A percentile compares a stretch with the other conserved stretches of the same genome.
Conservation (phyloP, 495 filamentous ascomycete genomes). For the Penicillium lagena region DNA sequence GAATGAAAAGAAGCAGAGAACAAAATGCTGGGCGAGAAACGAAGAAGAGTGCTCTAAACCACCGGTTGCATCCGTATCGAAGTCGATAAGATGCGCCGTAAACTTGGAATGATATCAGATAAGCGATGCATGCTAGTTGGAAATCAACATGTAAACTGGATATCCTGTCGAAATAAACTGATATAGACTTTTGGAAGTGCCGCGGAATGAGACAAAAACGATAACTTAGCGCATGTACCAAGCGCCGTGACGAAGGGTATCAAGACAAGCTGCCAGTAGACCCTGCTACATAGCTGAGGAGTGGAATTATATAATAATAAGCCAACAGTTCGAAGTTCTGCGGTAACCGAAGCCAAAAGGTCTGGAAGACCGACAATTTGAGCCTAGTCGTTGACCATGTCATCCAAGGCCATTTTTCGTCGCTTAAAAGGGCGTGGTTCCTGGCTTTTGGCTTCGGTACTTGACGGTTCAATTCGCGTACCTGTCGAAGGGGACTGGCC, state of each 20-base stretch:
- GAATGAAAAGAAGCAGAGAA: not conserved
- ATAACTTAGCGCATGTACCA: constrained; percentile 1
- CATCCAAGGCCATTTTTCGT: constrained; percentile 53
- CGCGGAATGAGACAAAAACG: too few species aligned
- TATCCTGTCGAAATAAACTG: not conserved
- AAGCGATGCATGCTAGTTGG: not conserved
- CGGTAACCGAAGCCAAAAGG: too few species aligned
- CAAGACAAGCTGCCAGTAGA: constrained; percentile 23
- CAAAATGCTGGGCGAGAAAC: not conserved
- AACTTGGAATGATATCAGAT: constrained; percentile 1
- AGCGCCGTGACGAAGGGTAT: constrained; percentile 13
- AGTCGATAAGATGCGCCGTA: not conserved
- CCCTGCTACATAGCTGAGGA: constrained; percentile 24
- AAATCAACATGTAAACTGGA: constrained; percentile 10
- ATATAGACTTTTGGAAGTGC: not conserved
- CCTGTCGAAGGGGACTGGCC: constrained; percentile 11
- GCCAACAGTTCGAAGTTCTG: too few species aligned
- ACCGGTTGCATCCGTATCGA: not conserved
- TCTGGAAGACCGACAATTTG: too few species aligned
- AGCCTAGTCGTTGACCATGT: constrained; percentile 39
- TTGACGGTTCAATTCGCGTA: constrained; percentile 10
- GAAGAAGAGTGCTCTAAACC: not conserved
- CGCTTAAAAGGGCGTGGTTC: constrained; percentile 61
- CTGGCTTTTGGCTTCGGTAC: constrained; percentile 14
- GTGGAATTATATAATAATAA: constrained; percentile 18